Evolutionary conservation across 192 early-diverging fungal genomes (phyloP), one percentile per base, ranked within the genome.

Genomic region (Diversispora eburnea): DNA sequence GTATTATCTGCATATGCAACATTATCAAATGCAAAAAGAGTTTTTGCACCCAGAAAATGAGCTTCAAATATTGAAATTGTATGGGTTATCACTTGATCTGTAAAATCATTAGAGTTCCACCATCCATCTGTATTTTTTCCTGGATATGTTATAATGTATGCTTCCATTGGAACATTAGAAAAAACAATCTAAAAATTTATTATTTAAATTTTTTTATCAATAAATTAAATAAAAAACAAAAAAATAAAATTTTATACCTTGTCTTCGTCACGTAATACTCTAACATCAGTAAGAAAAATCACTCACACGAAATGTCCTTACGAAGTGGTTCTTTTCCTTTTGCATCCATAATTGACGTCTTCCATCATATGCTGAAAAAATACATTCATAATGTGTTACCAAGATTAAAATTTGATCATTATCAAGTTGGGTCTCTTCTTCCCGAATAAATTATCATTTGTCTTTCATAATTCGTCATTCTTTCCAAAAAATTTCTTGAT

Each of bases 21-120:
- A 33, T 72, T 57, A 55, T 72, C 54, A 59, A 72, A 72, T 19
- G 54, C 70, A 72, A 72, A 72, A 12, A 72, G 9, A 59, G 70
- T 55, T 5, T 49, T 58, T 49, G 25, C 55, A 42, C 25, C 59
- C 10, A 17, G 17, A 73, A 62, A 73, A 8, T 17, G 8, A n/a
- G 42, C 19, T 60, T 73, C 57, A 73, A 73, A 73, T 10, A 73
- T 73, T 19, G 57, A 42, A 6, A 73, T 62, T n/a, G 56, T 59
- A 15, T 65, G 55, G 22, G 42, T 41, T 22, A n/a, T 67, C 17
- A 73, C 45, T 43, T 73, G 71, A 55, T 59, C 43, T 13, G 57
- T 43, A 45, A 73, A 12, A 73, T 73, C 17, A 49, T 73, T 42
- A 62, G 17, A n/a, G 15, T 33, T 73, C 57, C 57, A 73, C 22